phyloP scores from a whole-genome alignment of 176 grass and related monocot species.

The Pontederia crassipes region DNA sequence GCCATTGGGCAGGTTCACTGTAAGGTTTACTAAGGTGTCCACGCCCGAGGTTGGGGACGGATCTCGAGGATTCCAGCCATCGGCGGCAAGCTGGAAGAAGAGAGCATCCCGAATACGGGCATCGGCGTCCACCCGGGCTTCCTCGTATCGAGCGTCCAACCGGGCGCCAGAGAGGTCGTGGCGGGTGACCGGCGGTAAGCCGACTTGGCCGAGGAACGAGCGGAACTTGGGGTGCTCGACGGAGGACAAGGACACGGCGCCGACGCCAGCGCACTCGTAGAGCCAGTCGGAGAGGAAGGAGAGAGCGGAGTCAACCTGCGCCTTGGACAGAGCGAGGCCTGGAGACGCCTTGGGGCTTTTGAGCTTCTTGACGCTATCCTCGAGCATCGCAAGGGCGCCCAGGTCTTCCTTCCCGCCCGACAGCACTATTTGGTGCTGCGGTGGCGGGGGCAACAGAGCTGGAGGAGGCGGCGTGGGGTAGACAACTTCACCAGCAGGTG shows the following conservation, averaged over 20 bases:
- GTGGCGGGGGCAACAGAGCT: background rate
- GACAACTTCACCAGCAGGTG: background rate
- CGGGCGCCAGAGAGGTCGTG: constrained; percentile 28
- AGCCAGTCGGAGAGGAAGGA: constrained; percentile 67
- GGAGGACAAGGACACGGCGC: constrained; percentile 36
- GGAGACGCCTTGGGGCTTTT: constrained; percentile 45
- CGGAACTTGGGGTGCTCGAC: constrained; percentile 60
- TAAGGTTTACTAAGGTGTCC: constrained; percentile 17
- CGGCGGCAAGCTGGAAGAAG: constrained; percentile 80
- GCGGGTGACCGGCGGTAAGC: constrained; percentile 30
- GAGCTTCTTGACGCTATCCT: constrained; percentile 18
- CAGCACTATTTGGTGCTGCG: background rate
- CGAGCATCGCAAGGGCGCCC: background rate
- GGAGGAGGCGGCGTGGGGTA: background rate
- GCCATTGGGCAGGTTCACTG: constrained; percentile 19
- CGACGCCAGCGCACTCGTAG: constrained; percentile 40
- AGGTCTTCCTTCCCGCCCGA: constrained; percentile 11
- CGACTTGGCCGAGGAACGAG: constrained; percentile 48
- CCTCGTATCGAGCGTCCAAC: constrained; percentile 46
- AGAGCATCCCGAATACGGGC: constrained; percentile 57
- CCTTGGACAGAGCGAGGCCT: constrained; percentile 22
- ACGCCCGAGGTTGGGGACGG: background rate
- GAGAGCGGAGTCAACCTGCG: constrained; percentile 46
- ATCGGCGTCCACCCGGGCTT: constrained; percentile 34
- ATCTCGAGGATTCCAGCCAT: constrained; percentile 40